phyloP scores from a whole-genome alignment of 2,329 filamentous ascomycete genomes.

The Immersiporthe knoxdaviesiana region DNA sequence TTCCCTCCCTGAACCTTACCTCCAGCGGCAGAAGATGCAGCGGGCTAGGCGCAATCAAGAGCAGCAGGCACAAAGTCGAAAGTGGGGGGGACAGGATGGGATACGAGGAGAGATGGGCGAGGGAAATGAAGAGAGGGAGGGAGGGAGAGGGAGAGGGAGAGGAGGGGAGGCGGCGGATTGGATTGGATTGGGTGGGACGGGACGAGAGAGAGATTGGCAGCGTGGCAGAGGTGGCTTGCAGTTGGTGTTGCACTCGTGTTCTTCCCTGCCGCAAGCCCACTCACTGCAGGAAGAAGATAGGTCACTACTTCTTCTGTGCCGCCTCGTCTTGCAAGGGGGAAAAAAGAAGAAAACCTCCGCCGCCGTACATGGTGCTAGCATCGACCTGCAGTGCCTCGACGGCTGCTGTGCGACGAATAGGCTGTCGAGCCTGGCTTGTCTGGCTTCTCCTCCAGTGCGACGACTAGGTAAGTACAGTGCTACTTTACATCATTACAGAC shows the following conservation, averaged over 20 bases:
- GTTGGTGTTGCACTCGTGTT: constrained; percentile 4
- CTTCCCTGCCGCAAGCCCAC: background rate
- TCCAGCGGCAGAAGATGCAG: background rate
- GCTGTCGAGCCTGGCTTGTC: constrained; percentile 4
- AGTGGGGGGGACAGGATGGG: background rate
- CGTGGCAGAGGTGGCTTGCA: background rate
- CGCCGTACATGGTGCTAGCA: constrained; percentile 14
- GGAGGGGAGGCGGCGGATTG: background rate
- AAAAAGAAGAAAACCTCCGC: background rate
- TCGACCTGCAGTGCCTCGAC: background rate
- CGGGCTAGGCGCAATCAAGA: background rate
- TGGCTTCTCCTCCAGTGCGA: background rate
- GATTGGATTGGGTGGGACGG: background rate
- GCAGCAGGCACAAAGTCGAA: background rate
- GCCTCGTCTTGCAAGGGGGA: background rate
- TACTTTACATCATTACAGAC: background rate
- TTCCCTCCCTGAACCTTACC: background rate
- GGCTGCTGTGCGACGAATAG: background rate
- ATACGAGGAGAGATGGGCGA: background rate
- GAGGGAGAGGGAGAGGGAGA: background rate
- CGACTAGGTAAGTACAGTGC: background rate
- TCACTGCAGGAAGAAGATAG: background rate
- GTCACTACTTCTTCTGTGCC: background rate
- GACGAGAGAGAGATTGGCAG: background rate
- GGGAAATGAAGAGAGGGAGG: background rate